Evolutionary conservation across 768 basidiomycete genomes (phyloP).

Genomic region (Filobasidium wieringae): DNA sequence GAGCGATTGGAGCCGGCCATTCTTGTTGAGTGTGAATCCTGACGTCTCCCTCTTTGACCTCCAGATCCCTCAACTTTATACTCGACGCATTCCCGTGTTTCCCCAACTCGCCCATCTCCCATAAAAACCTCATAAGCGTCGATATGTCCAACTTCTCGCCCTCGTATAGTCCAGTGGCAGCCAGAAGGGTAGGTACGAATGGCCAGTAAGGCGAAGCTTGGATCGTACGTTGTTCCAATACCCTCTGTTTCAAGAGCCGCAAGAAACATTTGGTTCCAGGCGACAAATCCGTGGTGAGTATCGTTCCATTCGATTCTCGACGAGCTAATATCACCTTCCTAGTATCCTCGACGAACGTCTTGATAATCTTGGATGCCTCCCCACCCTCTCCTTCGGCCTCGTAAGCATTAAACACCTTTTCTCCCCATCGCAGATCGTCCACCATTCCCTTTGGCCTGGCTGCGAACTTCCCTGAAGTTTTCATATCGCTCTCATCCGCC

Average conservation of each 20-base stretch:
- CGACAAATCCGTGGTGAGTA: conserved; percentile 1
- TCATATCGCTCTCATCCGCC: conserved; percentile 24
- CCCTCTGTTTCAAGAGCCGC: conserved; percentile 24
- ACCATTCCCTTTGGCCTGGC: conserved; percentile 21
- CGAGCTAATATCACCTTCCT: conserved; percentile 15
- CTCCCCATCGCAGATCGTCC: conserved; percentile 22
- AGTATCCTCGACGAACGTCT: conserved; percentile 26
- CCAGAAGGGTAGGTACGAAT: conserved; percentile 45
- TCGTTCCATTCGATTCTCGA: neutral
- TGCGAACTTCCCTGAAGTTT: conserved; percentile 5
- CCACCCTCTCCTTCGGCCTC: conserved; percentile 3
- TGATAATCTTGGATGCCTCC: conserved; percentile 4
- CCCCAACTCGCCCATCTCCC: conserved; percentile 1
- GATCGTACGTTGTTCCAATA: conserved; percentile 33
- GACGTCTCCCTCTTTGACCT: neutral
- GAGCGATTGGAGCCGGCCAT: neutral
- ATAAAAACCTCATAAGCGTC: neutral
- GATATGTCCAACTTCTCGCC: neutral
- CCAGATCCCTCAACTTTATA: neutral
- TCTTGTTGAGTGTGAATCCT: neutral
- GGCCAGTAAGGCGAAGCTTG: conserved; percentile 57
- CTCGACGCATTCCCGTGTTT: neutral
- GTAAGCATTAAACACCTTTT: conserved; percentile 10
- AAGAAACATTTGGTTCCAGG: conserved; percentile 25
- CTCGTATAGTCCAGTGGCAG: conserved; percentile 4